A percentile compares a stretch with the other conserved stretches of the same genome.
Conservation (phyloP, 116 monocot genomes). For the Phalaenopsis hybrid region DNA sequence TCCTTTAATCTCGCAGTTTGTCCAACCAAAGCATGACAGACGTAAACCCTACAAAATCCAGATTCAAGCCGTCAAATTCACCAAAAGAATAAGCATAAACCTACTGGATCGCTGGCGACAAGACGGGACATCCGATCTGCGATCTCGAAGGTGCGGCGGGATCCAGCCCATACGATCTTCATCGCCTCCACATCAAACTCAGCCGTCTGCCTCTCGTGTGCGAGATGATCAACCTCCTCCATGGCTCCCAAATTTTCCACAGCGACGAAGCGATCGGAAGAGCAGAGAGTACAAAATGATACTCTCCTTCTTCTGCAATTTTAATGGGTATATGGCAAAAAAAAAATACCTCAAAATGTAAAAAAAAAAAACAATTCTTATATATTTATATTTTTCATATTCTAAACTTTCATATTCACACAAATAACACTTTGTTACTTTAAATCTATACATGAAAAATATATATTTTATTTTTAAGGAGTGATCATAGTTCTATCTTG, state of each 20-base stretch:
- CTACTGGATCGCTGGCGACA: slow-evolving; percentile 88
- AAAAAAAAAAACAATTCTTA: no score
- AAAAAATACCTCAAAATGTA: no score
- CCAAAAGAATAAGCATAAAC: background rate
- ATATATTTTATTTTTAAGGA: no score
- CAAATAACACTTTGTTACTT: no score
- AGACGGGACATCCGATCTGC: slow-evolving; percentile 73
- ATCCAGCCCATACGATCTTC: slow-evolving; percentile 98
- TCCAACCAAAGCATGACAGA: background rate
- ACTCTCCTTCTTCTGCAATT: no score
- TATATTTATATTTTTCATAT: no score
- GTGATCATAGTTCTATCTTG: no score
- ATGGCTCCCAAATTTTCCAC: slow-evolving; percentile 12
- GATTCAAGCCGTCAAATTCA: background rate
- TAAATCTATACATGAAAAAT: no score
- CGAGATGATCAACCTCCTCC: slow-evolving; percentile 59
- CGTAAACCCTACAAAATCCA: background rate
- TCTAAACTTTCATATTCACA: no score
- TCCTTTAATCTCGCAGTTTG: background rate
- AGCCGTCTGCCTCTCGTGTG: slow-evolving; percentile 59
- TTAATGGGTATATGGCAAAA: no score
- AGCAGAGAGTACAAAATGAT: background rate
- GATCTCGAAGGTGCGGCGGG: slow-evolving; percentile 56
- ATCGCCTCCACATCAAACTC: slow-evolving; percentile 84
- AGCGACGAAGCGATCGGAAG: background rate